A percentile compares a stretch with the other conserved stretches of the same genome.
These are phyloP conservation scores for Aureobasidium musti DNA, from an alignment of 2,329 filamentous ascomycete species.

Conservation along the genomic window DNA sequence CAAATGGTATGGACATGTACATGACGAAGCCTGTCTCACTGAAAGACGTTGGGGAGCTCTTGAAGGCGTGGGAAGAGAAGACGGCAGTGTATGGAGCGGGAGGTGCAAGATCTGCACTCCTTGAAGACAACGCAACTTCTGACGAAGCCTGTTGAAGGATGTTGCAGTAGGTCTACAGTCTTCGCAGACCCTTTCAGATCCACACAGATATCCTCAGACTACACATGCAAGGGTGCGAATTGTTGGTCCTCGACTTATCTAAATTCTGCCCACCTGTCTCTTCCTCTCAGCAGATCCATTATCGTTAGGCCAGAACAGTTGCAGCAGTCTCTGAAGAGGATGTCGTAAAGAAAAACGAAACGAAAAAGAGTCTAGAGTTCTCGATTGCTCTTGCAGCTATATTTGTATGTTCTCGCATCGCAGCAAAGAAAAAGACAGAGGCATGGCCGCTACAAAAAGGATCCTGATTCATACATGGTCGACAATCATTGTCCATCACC, in stretches of 20 bases:
- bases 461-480: not conserved
- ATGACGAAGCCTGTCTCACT: slow-evolving; percentile 40
- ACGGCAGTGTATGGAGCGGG: not conserved
- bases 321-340: not conserved
- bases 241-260: too few relatives aligned
- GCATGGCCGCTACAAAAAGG: not conserved
- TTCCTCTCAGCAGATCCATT: not conserved
- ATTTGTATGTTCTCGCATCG: not conserved
- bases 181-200: not conserved
- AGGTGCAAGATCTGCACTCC: slow-evolving; percentile 8
- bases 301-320: not conserved
- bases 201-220: not conserved
- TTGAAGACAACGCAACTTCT: slow-evolving; percentile 8
- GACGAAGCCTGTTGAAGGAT: not conserved
- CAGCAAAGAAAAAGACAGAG: not conserved
- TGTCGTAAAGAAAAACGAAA: too few relatives aligned
- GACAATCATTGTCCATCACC: not conserved
- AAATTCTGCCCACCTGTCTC: too few relatives aligned
- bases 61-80: slow-evolving; percentile 44
- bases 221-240: too few relatives aligned
- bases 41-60: slow-evolving; percentile 41
- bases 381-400: slow-evolving; percentile 1
- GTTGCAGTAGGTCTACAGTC: not conserved
- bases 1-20: slow-evolving; percentile 40
- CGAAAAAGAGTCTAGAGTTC: not conserved